A percentile compares a stretch with the other conserved stretches of the same genome.
Evolutionary conservation across 1,139 yeast genomes (phyloP).

Genomic region (Petasospora rhodanensis): DNA sequence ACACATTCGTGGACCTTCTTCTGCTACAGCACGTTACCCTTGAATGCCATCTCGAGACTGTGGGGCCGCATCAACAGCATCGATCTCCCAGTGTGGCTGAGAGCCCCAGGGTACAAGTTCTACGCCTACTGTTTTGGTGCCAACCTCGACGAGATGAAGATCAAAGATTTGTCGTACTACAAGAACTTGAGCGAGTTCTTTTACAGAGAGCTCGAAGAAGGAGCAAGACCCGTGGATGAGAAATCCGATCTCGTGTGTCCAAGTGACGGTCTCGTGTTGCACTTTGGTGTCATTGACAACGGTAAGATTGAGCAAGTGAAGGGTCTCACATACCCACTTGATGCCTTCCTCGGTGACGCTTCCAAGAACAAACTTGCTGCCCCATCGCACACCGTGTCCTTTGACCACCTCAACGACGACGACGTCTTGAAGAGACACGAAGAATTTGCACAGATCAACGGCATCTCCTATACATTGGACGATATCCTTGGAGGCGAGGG

Average conservation of each 20-base stretch:
- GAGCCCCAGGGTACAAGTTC: conserved; percentile 76
- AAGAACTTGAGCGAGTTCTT: conserved; percentile 86
- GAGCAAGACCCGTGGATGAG: conserved; percentile 68
- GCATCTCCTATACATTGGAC: conserved; percentile 68
- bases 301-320: conserved; percentile 96
- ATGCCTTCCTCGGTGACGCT: conserved; percentile 75
- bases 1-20: conserved; percentile 83
- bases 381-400: conserved; percentile 52
- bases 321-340: conserved; percentile 90
- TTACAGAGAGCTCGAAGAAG: conserved; percentile 77
- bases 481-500: conserved; percentile 55
- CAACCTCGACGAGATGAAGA: conserved; percentile 82
- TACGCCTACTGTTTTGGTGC: conserved; percentile 85
- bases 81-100: conserved; percentile 81
- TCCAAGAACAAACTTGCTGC: conserved; percentile 48
- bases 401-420: conserved; percentile 37
- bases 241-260: conserved; percentile 76
- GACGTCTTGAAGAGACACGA: conserved; percentile 52
- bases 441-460: conserved; percentile 75
- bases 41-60: conserved; percentile 82
- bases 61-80: conserved; percentile 93
- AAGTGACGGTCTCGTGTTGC: conserved; percentile 87
- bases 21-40: conserved; percentile 84
- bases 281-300: conserved; percentile 71
- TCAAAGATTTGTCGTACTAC: conserved; percentile 70